Percentiles rank a stretch among this genome's conserved stretches.
Evolutionary conservation across 2,329 filamentous ascomycete species (phyloP).

Genomic region (Thielaviopsis euricoi): DNA sequence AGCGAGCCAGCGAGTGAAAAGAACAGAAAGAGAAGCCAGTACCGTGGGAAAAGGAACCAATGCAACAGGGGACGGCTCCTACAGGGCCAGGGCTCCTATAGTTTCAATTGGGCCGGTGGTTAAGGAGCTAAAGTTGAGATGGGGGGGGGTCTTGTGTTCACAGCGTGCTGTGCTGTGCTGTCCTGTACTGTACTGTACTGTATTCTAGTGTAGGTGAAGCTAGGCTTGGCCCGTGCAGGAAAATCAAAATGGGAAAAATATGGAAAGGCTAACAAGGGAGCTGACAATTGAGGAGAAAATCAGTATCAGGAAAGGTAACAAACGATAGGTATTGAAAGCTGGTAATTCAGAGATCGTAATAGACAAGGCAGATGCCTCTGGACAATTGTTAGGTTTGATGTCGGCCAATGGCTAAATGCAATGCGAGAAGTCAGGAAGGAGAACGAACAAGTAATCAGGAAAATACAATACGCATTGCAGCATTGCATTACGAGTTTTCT

Average conservation of each 20-base stretch:
- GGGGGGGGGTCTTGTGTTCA: too few species aligned
- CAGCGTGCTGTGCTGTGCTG: background rate
- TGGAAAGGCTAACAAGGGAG: too few species aligned
- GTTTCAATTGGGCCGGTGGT: background rate
- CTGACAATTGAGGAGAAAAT: background rate
- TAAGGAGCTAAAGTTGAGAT: background rate
- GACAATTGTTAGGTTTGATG: background rate
- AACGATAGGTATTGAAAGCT: background rate
- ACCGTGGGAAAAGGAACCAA: background rate
- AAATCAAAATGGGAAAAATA: too few species aligned
- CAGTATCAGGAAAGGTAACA: background rate
- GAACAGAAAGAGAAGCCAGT: background rate
- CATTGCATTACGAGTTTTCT: too few species aligned
- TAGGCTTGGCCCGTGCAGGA: too few species aligned
- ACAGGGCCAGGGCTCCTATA: conserved; percentile 1
- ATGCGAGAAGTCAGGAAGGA: background rate
- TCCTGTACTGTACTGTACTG: too few species aligned
- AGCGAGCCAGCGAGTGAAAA: background rate
- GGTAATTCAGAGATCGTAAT: background rate
- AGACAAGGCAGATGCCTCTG: background rate
- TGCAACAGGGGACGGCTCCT: conserved; percentile 1
- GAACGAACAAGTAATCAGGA: too few species aligned
- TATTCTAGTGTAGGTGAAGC: background rate
- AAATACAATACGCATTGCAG: too few species aligned
- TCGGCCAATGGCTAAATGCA: background rate